These are phyloP conservation scores for Hagleromyces aurorensis DNA, from an alignment of 805 yeast genomes.

Conservation along the genomic window DNA sequence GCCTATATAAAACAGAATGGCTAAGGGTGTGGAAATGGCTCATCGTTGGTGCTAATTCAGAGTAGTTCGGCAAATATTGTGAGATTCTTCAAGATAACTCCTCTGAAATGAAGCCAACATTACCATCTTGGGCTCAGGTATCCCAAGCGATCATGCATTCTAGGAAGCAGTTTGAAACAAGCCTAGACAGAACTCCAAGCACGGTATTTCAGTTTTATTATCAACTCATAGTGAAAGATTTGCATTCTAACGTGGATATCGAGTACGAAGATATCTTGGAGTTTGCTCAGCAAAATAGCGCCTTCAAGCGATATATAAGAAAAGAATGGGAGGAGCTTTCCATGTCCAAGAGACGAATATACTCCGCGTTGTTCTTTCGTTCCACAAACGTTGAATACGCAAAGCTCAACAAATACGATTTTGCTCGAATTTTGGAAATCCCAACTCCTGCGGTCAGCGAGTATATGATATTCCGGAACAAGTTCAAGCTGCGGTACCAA, in stretches of 20 bases:
- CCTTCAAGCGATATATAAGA: constrained; percentile 14
- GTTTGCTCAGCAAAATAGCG: constrained; percentile 8
- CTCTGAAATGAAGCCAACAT: not conserved
- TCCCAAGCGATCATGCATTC: constrained; percentile 9
- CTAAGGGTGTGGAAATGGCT: no score
- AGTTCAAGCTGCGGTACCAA: no score
- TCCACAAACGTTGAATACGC: constrained; percentile 11
- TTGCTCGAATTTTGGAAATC: constrained; percentile 19
- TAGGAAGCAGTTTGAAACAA: constrained; percentile 13
- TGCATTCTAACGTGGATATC: no score
- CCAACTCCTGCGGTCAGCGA: constrained; percentile 20
- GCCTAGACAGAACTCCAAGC: constrained; percentile 11
- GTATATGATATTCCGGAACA: constrained; percentile 20
- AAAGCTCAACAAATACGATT: constrained; percentile 12
- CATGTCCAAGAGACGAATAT: constrained; percentile 15
- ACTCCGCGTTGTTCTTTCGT: constrained; percentile 19
- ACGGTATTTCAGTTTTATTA: constrained; percentile 21
- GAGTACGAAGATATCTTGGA: constrained; percentile 8
- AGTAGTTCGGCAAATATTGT: no score
- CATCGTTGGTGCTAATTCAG: no score
- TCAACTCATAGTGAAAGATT: constrained; percentile 11
- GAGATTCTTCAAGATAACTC: not conserved
- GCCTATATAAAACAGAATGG: no score
- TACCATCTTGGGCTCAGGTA: constrained; percentile 8
- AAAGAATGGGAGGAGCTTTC: constrained; percentile 22